Evolutionary conservation across 495 filamentous ascomycete genomes (phyloP).

Genomic region (Penicillium herquei): DNA sequence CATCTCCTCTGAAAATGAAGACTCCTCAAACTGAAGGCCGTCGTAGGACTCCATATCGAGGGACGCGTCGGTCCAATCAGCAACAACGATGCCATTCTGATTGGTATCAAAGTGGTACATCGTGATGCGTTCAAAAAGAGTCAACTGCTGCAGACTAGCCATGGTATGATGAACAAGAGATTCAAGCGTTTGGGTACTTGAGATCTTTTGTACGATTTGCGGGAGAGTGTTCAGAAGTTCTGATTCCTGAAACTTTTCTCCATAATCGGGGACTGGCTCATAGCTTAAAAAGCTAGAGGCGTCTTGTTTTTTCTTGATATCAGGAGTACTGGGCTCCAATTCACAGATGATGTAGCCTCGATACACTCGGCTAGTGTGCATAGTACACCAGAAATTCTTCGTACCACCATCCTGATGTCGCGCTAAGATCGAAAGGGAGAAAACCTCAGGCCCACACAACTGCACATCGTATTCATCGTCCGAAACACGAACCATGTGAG

Average conservation of each 20-base stretch:
- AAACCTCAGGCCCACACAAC: constrained; percentile 75
- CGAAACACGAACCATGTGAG: constrained; percentile 74
- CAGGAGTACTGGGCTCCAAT: constrained; percentile 68
- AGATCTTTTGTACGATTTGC: constrained; percentile 77
- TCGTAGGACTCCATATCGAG: constrained; percentile 74
- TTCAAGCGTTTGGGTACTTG: constrained; percentile 65
- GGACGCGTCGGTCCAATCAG: constrained; percentile 71
- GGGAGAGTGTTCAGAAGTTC: constrained; percentile 85
- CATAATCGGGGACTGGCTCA: background rate
- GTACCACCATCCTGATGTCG: constrained; percentile 42
- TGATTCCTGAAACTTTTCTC: constrained; percentile 40
- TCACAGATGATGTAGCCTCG: constrained; percentile 73
- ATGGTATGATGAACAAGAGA: constrained; percentile 13
- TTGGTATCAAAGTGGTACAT: constrained; percentile 81
- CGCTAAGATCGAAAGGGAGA: constrained; percentile 63
- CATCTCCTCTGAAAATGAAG: constrained; percentile 75
- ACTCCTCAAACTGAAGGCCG: constrained; percentile 77
- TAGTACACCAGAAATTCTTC: constrained; percentile 79
- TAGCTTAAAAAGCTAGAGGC: background rate
- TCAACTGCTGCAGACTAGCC: constrained; percentile 64
- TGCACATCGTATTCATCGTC: constrained; percentile 63
- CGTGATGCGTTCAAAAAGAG: constrained; percentile 82
- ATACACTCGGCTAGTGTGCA: constrained; percentile 66
- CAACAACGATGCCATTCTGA: constrained; percentile 78
- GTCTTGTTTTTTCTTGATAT: constrained; percentile 59